Evolutionary conservation across 306 rosid species (phyloP), one percentile per base, ranked within the genome.

Genomic region (Lupinus albus): DNA sequence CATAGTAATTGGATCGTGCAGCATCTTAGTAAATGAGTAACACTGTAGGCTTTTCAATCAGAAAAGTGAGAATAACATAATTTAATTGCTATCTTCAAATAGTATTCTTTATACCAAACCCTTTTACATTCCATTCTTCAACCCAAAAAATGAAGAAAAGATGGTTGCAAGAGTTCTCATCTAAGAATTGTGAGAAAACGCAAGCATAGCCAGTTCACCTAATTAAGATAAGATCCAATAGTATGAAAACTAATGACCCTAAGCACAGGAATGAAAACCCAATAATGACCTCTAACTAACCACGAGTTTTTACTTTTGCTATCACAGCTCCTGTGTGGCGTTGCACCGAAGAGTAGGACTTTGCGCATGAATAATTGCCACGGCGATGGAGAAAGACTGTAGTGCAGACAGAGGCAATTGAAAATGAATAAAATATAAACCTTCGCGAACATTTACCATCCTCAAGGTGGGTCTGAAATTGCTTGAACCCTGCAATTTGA

Each of bases 331-430:
- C 78, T 74, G 75, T 49, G 77, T 79, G 70, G 72, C 44, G 54
- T 72, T 74, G 33, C 87, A 84, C 72, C 73, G 88, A 66, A 94
- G 92, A 76, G 77, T 50, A 17, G 97, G 95, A 74, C 88, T 86
- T 70, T 72, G 86, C 1, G 78, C 58, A 77, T 94, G 97, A 77
- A 94, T 72, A 12, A 87, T 74, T 6, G 97, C 99, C 73, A 91
- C 91, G 2, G 97, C 95, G 9, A 94, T 84, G 59, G 97, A 88
- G 80, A 94, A 88, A 68, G 92, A 83, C 80, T 94, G 97, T 58
- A 94, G 84, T 45, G 82, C 71, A 7, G 95, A 90, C 32, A 94
- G 74, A 59, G 82, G 80, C 6, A 48, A 81, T 47, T 87, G 84
- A 75, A 80, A 91, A 80, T 91, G 91, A 76, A 91, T 72, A 45